These are phyloP conservation scores for Tricholoma hemisulphureum DNA, from an alignment of 768 basidiomycete species.

Conservation along the genomic window DNA sequence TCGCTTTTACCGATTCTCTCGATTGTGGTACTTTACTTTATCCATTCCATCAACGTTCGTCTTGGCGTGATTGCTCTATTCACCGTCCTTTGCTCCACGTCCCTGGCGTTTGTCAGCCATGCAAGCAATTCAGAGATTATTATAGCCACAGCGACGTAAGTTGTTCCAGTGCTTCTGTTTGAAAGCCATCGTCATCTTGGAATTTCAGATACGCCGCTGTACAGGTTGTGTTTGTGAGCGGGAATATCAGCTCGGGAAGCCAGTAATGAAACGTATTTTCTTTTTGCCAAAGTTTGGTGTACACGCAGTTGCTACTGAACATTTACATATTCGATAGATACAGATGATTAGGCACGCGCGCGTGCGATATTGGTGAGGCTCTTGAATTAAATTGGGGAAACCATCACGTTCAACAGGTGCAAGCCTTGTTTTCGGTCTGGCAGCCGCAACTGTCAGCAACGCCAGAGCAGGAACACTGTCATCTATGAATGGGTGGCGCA, in stretches of 20 bases:
- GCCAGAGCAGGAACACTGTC: conserved; percentile 34
- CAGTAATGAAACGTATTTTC: not conserved
- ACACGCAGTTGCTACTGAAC: too few relatives aligned
- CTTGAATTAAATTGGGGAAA: too few relatives aligned
- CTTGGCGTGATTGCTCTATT: too few relatives aligned
- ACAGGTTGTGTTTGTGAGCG: not conserved
- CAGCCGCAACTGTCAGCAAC: conserved; percentile 30
- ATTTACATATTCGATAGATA: too few relatives aligned
- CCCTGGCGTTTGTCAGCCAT: not conserved
- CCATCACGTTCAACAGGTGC: conserved; percentile 27
- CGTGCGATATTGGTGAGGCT: too few relatives aligned
- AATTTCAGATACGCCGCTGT: not conserved
- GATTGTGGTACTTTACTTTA: too few relatives aligned
- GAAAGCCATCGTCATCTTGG: too few relatives aligned
- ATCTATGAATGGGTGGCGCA: not conserved
- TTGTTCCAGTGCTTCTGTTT: not conserved
- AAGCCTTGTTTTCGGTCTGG: conserved; percentile 29
- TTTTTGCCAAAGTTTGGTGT: too few relatives aligned
- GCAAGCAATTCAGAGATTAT: not conserved
- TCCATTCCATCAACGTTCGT: too few relatives aligned
- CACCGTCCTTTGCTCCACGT: too few relatives aligned
- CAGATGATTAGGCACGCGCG: too few relatives aligned
- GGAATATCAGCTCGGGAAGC: not conserved
- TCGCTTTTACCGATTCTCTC: too few relatives aligned
- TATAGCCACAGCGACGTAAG: not conserved